Evolutionary conservation across 176 grass and related monocot species (phyloP), one percentile per base, ranked within the genome.

Genomic region (Bromus sterilis): DNA sequence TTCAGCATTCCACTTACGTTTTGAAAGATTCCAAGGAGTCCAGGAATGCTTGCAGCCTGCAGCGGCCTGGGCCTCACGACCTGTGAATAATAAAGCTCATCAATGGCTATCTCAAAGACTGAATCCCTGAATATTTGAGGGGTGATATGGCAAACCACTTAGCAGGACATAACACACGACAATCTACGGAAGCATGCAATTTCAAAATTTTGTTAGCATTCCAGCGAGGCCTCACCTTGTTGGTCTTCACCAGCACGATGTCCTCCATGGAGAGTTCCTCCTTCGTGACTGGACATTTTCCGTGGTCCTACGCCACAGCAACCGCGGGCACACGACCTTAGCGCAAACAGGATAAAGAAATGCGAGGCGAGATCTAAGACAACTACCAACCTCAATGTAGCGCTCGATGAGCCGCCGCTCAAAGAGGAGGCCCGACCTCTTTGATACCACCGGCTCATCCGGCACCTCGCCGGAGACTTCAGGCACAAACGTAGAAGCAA

Each of bases 401-500:
- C 91, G 89, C 80, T 99, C 97, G 82, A 99, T 83, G 56, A 99
- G 85, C 40, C 97, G 91, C 61, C 97, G 84, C 84, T 99, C 97
- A 80, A 88, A 99, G 62, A 99, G 82, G 13, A 87, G 93, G 9
- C 97, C 97, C 6, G 97, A 99, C 85, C 95, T 99, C 91, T 96
- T 99, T 15, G 91, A 96, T 31, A 99, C 86, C 41, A 99, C 93
- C 29, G 97, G 97, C 81, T 99, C 97, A 79, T 94, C 93, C 83
- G 97, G 93, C 79, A 90, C 93, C 84, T 99, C 97, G 48, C 97
- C 97, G 68, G 97, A 99, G 59, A 99, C 97, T 99, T 42, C 81
- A 43, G 51, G 13, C 3, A 43, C 23, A 62, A 56, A 30, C 58
- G 74, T 16, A 49, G 77, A 78, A 79, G 72, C 32, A 23, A 36